A percentile compares a stretch with the other conserved stretches of the same genome.
phyloP scores from a whole-genome alignment of 129 eudicot species.

The Kitagawia praeruptora region DNA sequence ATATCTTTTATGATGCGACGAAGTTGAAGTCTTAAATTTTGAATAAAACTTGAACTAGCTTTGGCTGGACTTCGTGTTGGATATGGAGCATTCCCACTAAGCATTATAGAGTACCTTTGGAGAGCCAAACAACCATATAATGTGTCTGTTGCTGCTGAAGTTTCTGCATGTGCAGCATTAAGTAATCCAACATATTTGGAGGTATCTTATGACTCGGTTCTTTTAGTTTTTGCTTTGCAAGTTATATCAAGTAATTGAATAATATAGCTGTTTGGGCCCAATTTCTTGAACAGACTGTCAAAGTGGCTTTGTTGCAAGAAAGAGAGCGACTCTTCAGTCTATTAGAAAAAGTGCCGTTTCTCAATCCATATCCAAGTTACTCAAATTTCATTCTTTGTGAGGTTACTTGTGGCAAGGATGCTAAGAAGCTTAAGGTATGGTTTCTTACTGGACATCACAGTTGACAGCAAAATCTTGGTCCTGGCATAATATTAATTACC shows the following conservation, averaged over 20 bases:
- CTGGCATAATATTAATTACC: neutral
- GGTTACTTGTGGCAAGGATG: slow-evolving; percentile 85
- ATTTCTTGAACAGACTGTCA: slow-evolving; percentile 59
- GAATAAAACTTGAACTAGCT: slow-evolving; percentile 36
- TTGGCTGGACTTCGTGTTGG: slow-evolving; percentile 97
- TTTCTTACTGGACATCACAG: neutral
- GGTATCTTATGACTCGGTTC: slow-evolving; percentile 27
- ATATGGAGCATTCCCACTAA: slow-evolving; percentile 93
- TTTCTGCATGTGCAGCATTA: slow-evolving; percentile 95
- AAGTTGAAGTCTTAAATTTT: neutral
- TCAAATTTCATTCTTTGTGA: slow-evolving; percentile 95
- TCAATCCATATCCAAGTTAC: slow-evolving; percentile 88
- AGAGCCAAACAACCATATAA: slow-evolving; percentile 99
- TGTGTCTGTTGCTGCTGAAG: slow-evolving; percentile 99
- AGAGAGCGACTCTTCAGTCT: slow-evolving; percentile 75
- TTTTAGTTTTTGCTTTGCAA: neutral
- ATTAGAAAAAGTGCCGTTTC: slow-evolving; percentile 78
- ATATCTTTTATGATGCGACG: neutral
- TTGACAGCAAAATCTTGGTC: neutral
- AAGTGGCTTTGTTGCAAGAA: slow-evolving; percentile 82
- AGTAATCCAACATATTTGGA: slow-evolving; percentile 77
- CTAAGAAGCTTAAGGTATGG: slow-evolving; percentile 91
- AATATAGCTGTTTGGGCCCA: neutral
- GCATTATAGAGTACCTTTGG: slow-evolving; percentile 86
- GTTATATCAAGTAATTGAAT: too few relatives aligned